Evolutionary conservation across 805 yeast species (phyloP), one percentile per base, ranked within the genome.

Genomic region (Huiozyma naganishii): DNA sequence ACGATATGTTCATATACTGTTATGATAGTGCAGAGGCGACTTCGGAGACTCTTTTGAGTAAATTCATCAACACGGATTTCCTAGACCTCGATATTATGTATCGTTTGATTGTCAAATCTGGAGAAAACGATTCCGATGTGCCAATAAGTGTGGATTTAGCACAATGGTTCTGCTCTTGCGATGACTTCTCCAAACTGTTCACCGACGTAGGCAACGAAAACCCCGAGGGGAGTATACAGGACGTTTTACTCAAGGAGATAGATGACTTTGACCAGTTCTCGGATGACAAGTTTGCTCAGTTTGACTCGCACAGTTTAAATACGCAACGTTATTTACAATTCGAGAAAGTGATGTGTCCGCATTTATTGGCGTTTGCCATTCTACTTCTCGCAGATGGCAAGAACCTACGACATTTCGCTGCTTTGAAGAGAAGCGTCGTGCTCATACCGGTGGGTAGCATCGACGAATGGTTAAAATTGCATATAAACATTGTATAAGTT

Each of bases 381-480:
- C 41, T 62, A 17, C 46, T 61, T 9, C 44, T 51, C 27, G 53
- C 63, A 3, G 48, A 54, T 6, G 12, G 41, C 7, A 36, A 36
- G 12, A 44, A 52, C 2, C 48, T 61, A 27, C 37, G 34, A n/a
- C 53, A 56, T 40, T 64, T 62, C 40, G 48, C 53, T 1, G 29
- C 43, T 5, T 44, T 27, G 7, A 53, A 51, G 11, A 39, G 45
- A 7, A 50, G 52, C 13, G 62, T 61, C 1, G 47, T 57, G 4
- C 30, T 59, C 17, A 48, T 64, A 4, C 39, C 50, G 9, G 47
- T 62, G 12, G 46, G 47, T 7, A 58, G 49, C 42, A 50, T 57
- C 27, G 66, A 64, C 43, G 68, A 64, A 38, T 64, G 68, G 68
- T 46, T 64, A 11, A 54, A 51, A 35, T 41, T 64, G 32, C 68